These are phyloP conservation scores for Aspergillus sp. DNA, from an alignment of 2,329 filamentous ascomycete species.

Conservation along the genomic window DNA sequence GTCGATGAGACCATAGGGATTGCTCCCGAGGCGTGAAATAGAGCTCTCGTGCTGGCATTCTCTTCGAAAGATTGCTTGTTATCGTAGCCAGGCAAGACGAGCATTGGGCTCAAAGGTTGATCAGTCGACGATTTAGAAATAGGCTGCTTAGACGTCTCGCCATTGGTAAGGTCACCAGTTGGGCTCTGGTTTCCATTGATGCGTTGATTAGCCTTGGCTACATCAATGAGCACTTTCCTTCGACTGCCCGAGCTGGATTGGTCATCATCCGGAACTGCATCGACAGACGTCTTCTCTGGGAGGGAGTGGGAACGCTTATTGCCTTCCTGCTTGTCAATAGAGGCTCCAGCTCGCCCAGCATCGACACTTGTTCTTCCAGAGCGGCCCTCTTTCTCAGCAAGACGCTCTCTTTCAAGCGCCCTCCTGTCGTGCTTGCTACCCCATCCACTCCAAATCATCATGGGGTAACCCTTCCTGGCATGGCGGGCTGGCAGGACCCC, in stretches of 20 bases:
- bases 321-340: constrained; percentile 8
- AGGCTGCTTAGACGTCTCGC: neutral
- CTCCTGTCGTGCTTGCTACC: constrained; percentile 82
- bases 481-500: constrained; percentile 23
- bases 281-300: neutral
- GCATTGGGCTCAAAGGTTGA: constrained; percentile 18
- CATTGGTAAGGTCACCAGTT: neutral
- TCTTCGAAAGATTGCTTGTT: constrained; percentile 18
- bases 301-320: neutral
- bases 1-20: constrained; percentile 18
- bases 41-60: constrained; percentile 28
- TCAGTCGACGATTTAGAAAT: constrained; percentile 4
- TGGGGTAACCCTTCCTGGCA: constrained; percentile 60
- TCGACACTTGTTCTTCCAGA: constrained; percentile 22
- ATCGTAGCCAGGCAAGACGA: constrained; percentile 25
- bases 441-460: constrained; percentile 82
- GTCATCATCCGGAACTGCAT: neutral
- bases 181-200: neutral
- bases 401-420: constrained; percentile 48
- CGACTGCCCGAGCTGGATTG: neutral
- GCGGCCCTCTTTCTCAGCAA: constrained; percentile 14
- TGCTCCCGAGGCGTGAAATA: constrained; percentile 24
- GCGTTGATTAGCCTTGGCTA: neutral
- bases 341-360: constrained; percentile 19
- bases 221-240: neutral